A percentile compares a stretch with the other conserved stretches of the same genome.
phyloP scores from a whole-genome alignment of 768 basidiomycete species.

The Rhodosporidiobolus sp. region DNA sequence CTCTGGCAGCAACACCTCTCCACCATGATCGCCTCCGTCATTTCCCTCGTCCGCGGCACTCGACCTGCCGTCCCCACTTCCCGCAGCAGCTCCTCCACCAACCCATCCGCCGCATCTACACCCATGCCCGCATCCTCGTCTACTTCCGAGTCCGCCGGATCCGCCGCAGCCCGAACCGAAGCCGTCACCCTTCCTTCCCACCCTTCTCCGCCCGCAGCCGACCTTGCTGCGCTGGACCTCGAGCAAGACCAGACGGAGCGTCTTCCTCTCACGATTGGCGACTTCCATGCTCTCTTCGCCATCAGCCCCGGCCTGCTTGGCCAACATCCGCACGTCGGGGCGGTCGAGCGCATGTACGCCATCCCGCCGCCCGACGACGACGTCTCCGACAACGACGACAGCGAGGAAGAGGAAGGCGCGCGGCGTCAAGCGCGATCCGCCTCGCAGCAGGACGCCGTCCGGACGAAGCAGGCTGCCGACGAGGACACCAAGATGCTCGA shows the following conservation, averaged over 20 bases:
- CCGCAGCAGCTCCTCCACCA: background rate
- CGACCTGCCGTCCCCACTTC: constrained; percentile 1
- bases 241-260: background rate
- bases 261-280: constrained; percentile 23
- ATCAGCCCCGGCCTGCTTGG: constrained; percentile 33
- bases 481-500: constrained; percentile 11
- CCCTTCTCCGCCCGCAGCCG: no score
- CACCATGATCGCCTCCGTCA: constrained; percentile 28
- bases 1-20: constrained; percentile 27
- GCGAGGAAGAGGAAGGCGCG: background rate
- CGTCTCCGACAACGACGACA: background rate
- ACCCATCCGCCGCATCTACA: background rate
- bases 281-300: constrained; percentile 38
- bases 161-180: background rate
- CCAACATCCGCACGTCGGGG: constrained; percentile 15
- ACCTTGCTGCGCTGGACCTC: background rate
- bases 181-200: background rate
- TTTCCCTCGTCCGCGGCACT: constrained; percentile 29
- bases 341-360: constrained; percentile 39
- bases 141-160: constrained; percentile 13
- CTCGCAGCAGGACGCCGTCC: background rate
- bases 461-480: background rate
- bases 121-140: background rate
- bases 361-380: constrained; percentile 16
- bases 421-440: background rate